These are phyloP conservation scores for Somion occarium DNA, from an alignment of 1,284 basidiomycete species.

Conservation along the genomic window DNA sequence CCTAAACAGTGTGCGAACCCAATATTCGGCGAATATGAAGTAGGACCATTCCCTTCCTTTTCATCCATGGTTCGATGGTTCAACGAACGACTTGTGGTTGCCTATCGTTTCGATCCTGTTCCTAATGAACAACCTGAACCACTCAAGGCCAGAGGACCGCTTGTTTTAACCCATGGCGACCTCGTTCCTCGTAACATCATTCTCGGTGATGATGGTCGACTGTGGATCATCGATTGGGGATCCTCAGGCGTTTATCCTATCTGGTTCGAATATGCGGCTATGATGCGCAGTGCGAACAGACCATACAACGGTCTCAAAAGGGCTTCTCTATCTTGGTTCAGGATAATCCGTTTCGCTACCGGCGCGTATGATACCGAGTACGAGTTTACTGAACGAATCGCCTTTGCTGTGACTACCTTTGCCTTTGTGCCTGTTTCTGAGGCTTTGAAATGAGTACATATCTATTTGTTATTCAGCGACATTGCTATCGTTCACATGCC, in stretches of 20 bases:
- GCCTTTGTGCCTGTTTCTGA: not conserved
- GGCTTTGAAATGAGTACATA: not conserved
- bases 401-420: not conserved
- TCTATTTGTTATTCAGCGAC: no score
- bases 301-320: not conserved
- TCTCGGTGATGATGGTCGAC: slow-evolving; percentile 6
- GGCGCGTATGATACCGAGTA: not conserved
- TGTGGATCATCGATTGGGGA: slow-evolving; percentile 16
- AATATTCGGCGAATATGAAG: slow-evolving; percentile 6
- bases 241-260: slow-evolving; percentile 11
- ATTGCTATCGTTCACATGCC: not conserved
- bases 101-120: not conserved
- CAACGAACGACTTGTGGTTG: slow-evolving; percentile 10
- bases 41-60: slow-evolving; percentile 12
- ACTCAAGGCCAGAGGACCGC: slow-evolving; percentile 2
- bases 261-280: slow-evolving; percentile 13
- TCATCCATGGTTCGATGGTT: slow-evolving; percentile 8
- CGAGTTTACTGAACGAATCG: not conserved
- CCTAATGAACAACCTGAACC: slow-evolving; percentile 2
- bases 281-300: not conserved
- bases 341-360: not conserved
- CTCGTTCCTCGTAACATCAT: slow-evolving; percentile 11
- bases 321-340: not conserved
- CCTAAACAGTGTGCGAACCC: slow-evolving; percentile 4
- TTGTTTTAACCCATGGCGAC: slow-evolving; percentile 13